Percentiles rank a stretch among this genome's conserved stretches.
These are phyloP conservation scores for Taphrina communis DNA, from an alignment of 1,139 yeast genomes.

Conservation along the genomic window DNA sequence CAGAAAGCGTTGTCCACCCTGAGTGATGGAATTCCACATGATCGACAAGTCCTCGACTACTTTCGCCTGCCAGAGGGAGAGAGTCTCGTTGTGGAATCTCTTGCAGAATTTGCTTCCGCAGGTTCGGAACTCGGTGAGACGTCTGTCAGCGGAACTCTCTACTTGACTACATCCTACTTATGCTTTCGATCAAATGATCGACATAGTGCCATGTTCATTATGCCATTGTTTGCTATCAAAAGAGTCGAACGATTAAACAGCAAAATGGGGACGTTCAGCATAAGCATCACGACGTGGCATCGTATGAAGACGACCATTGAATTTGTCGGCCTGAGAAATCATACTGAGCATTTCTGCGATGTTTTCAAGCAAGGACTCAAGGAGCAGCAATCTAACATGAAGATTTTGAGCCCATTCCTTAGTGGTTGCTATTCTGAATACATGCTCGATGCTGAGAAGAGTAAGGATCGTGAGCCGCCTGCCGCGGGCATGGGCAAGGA, in stretches of 20 bases:
- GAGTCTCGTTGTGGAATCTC: constrained; percentile 23
- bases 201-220: constrained; percentile 67
- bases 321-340: constrained; percentile 77
- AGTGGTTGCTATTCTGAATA: constrained; percentile 85
- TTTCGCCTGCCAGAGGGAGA: constrained; percentile 36
- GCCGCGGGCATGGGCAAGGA: constrained; percentile 80
- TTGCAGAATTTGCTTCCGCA: constrained; percentile 17
- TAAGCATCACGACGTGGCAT: constrained; percentile 72
- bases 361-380: constrained; percentile 66
- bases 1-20: constrained; percentile 12
- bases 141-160: constrained; percentile 22
- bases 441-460: constrained; percentile 48
- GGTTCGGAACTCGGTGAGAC: constrained; percentile 15
- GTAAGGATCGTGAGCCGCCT: constrained; percentile 61
- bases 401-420: constrained; percentile 66
- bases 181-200: constrained; percentile 76
- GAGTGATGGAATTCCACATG: constrained; percentile 24
- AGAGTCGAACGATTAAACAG: constrained; percentile 86
- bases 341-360: constrained; percentile 80
- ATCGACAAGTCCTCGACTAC: constrained; percentile 28
- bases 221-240: constrained; percentile 79
- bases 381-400: constrained; percentile 68
- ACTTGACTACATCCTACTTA: constrained; percentile 57
- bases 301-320: constrained; percentile 69
- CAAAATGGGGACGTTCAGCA: constrained; percentile 76